phyloP scores from a whole-genome alignment of 371 early-diverging fungal species.

The Syncephalastrum racemosum region DNA sequence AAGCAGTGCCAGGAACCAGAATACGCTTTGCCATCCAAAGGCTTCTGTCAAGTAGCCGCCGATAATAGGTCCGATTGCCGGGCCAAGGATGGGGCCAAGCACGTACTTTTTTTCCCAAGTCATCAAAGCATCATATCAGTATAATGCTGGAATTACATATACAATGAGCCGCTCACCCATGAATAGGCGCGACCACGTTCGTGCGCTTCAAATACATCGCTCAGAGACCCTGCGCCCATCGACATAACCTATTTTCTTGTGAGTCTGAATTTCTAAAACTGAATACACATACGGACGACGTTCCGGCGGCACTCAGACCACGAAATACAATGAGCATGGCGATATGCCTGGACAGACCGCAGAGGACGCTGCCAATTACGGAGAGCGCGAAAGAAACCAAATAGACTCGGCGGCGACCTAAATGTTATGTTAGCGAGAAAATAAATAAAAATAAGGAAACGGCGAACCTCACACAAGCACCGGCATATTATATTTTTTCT shows the following conservation, averaged over 20 bases:
- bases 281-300: slow-evolving; percentile 14
- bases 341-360: slow-evolving; percentile 28
- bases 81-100: slow-evolving; percentile 36
- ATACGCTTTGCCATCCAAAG: slow-evolving; percentile 45
- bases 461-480: too few species aligned
- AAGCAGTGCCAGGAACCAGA: slow-evolving; percentile 38
- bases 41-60: slow-evolving; percentile 46
- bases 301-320: slow-evolving; percentile 21
- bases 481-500: too few species aligned
- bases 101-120: slow-evolving; percentile 21
- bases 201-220: slow-evolving; percentile 45
- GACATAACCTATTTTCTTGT: slow-evolving; percentile 27
- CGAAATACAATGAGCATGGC: slow-evolving; percentile 30
- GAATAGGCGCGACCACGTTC: slow-evolving; percentile 47
- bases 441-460: too few species aligned
- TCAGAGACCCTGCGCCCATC: slow-evolving; percentile 48
- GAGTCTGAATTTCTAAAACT: neutral
- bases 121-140: neutral
- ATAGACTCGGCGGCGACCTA: slow-evolving; percentile 28
- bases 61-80: slow-evolving; percentile 38
- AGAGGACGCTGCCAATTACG: slow-evolving; percentile 25
- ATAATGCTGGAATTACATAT: too few species aligned
- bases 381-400: slow-evolving; percentile 24
- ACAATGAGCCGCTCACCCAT: slow-evolving; percentile 1
- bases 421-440: too few species aligned